A percentile compares a stretch with the other conserved stretches of the same genome.
Conservation (phyloP, 805 yeast genomes). For the Ogataea pilisensis region DNA sequence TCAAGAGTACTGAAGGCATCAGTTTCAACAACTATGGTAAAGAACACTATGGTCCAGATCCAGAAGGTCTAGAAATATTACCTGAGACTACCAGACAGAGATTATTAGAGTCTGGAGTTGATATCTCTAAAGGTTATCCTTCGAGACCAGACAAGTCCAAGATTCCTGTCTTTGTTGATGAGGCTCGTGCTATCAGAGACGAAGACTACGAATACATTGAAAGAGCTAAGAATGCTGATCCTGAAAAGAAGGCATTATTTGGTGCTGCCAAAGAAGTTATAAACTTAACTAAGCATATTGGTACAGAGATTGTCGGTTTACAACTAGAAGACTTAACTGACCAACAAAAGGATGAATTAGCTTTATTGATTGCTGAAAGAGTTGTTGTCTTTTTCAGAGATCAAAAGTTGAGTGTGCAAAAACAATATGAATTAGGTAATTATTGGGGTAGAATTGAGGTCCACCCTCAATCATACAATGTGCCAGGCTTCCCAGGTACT, state of each 20-base stretch:
- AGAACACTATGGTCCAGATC: conserved; percentile 16
- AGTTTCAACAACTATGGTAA: conserved; percentile 10
- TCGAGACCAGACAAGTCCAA: conserved; percentile 30
- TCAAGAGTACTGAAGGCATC: conserved; percentile 13
- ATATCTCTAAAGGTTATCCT: conserved; percentile 38
- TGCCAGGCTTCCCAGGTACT: conserved; percentile 35
- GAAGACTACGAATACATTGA: conserved; percentile 33
- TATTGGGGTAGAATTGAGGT: conserved; percentile 43
- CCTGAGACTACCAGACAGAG: conserved; percentile 29
- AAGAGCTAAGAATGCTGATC: conserved; percentile 36
- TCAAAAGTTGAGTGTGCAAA: conserved; percentile 41
- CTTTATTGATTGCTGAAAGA: conserved; percentile 44
- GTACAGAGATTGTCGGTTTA: conserved; percentile 48
- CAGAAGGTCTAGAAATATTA: conserved; percentile 24
- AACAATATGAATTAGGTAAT: conserved; percentile 41
- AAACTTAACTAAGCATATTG: conserved; percentile 42
- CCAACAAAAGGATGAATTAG: conserved; percentile 44
- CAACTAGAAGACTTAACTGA: conserved; percentile 40
- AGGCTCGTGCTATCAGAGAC: conserved; percentile 35
- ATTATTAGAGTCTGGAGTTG: conserved; percentile 34
- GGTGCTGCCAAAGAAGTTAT: conserved; percentile 40
- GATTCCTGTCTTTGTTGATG: conserved; percentile 38
- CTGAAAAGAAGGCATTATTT: conserved; percentile 38
- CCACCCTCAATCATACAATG: conserved; percentile 34
- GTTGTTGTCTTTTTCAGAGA: conserved; percentile 49